Evolutionary conservation across 495 filamentous ascomycete genomes (phyloP).

Genomic region (Lineolata rhizophorae): DNA sequence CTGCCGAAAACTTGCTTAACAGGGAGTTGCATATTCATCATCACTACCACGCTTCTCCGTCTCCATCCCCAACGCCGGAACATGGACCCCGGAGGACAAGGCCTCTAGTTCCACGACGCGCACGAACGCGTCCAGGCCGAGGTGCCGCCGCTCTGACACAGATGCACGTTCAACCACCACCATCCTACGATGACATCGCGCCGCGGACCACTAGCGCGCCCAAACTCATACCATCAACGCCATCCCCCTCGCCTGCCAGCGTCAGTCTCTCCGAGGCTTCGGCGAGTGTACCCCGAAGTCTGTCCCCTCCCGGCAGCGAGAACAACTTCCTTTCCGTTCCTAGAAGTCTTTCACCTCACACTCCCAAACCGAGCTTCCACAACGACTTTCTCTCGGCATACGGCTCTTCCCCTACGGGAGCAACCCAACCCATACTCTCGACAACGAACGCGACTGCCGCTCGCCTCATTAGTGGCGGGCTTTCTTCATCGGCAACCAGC

Average conservation of each 20-base stretch:
- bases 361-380: too few relatives aligned
- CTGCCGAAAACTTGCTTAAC: conserved; percentile 23
- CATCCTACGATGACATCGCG: too few relatives aligned
- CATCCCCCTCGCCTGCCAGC: conserved; percentile 26
- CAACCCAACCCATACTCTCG: too few relatives aligned
- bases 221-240: conserved; percentile 13
- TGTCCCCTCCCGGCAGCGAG: too few relatives aligned
- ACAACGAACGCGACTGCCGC: too few relatives aligned
- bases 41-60: conserved; percentile 54
- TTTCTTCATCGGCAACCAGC: too few relatives aligned
- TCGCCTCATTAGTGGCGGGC: too few relatives aligned
- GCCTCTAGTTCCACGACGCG: neutral
- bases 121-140: conserved; percentile 24
- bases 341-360: too few relatives aligned
- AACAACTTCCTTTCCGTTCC: too few relatives aligned
- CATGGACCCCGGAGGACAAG: neutral
- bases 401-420: too few relatives aligned
- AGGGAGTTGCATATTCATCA: conserved; percentile 81
- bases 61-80: conserved; percentile 6
- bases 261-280: conserved; percentile 42
- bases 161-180: conserved; percentile 31
- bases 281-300: too few relatives aligned
- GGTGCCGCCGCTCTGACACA: conserved; percentile 35
- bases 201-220: conserved; percentile 21
- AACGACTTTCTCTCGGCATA: too few relatives aligned